phyloP scores from a whole-genome alignment of 306 rosid species.

The Dicorynia guianensis region DNA sequence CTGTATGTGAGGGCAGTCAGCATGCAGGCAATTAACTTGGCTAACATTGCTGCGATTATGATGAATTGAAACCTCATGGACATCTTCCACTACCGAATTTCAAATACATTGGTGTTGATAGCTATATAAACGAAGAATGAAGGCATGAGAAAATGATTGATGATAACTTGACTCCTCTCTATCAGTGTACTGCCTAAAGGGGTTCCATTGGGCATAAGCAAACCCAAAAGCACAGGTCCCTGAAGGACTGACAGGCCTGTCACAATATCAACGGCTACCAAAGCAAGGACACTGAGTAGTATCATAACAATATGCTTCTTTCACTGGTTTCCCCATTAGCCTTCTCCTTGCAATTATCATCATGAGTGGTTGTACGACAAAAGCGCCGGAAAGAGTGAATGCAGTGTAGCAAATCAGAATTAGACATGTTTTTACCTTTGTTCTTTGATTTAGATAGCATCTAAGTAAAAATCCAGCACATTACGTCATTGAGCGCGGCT shows the following conservation, averaged over 20 bases:
- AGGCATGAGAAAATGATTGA: constrained; percentile 33
- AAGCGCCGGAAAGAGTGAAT: neutral
- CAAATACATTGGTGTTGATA: neutral
- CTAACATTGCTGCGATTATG: neutral
- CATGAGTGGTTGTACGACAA: constrained; percentile 20
- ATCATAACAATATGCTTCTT: constrained; percentile 20
- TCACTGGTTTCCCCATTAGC: constrained; percentile 45
- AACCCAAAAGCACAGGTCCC: constrained; percentile 39
- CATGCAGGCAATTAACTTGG: constrained; percentile 40
- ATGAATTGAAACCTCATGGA: constrained; percentile 24
- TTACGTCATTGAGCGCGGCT: constrained; percentile 32
- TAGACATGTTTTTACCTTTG: accelerated
- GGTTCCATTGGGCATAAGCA: constrained; percentile 44
- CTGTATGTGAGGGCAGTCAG: constrained; percentile 40
- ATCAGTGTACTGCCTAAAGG: constrained; percentile 44
- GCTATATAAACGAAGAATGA: constrained; percentile 38
- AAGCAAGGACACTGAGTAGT: neutral
- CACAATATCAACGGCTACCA: neutral
- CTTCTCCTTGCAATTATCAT: constrained; percentile 7
- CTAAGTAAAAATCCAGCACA: neutral
- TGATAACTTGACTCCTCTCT: constrained; percentile 22
- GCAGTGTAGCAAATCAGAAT: neutral
- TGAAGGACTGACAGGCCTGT: constrained; percentile 1
- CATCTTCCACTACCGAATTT: neutral
- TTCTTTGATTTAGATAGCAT: accelerated